These are phyloP conservation scores for Pseudogymnoascus sp. DNA, from an alignment of 2,329 filamentous ascomycete species.

Conservation along the genomic window DNA sequence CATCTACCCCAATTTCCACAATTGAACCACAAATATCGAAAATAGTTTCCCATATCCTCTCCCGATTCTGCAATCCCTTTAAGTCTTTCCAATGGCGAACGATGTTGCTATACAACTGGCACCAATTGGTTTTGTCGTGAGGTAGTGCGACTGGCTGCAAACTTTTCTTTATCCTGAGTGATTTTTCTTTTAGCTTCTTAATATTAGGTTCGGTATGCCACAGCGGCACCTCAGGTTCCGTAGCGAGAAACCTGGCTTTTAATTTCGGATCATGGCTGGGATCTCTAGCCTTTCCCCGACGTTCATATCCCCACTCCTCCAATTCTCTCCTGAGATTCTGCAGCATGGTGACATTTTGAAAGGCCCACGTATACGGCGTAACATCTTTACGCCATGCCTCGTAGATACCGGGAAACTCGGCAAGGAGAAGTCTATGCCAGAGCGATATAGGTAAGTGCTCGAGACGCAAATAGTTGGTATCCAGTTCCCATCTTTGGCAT, in stretches of 20 bases:
- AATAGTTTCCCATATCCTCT: conserved; percentile 21
- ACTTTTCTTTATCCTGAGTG: background rate
- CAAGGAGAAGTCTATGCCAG: conserved; percentile 17
- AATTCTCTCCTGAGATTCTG: background rate
- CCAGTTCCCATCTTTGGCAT: background rate
- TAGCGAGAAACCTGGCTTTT: background rate
- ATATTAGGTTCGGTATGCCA: background rate
- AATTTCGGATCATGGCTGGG: background rate
- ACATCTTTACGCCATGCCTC: conserved; percentile 12
- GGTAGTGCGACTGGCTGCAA: background rate
- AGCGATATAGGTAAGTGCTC: conserved; percentile 17
- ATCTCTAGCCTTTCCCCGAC: background rate
- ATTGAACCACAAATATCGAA: conserved; percentile 13
- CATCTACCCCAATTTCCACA: no score
- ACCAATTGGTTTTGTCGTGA: conserved; percentile 19
- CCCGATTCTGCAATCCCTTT: conserved; percentile 21
- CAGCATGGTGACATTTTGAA: background rate
- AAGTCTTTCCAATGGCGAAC: conserved; percentile 15
- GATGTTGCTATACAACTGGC: conserved; percentile 18
- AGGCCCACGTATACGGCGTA: background rate
- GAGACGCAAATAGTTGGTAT: conserved; percentile 14
- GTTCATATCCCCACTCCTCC: background rate
- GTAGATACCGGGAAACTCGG: conserved; percentile 24
- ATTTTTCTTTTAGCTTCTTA: background rate
- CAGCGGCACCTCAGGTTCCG: background rate